Percentiles rank a stretch among this genome's conserved stretches.
phyloP scores from a whole-genome alignment of 768 basidiomycete species.

The Boletus huronensis region DNA sequence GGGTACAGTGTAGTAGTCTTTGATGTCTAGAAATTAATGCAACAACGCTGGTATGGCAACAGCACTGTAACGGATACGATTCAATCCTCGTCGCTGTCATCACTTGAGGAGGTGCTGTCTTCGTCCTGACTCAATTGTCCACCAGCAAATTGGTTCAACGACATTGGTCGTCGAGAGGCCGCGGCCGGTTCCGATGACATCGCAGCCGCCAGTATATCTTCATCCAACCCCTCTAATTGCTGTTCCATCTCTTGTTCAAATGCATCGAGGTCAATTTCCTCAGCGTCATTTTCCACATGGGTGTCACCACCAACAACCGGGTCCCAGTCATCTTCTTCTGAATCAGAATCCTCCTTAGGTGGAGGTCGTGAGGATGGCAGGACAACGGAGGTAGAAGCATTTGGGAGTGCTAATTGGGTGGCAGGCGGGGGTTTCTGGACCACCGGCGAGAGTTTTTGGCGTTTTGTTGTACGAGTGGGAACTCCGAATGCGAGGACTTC shows the following conservation, averaged over 20 bases:
- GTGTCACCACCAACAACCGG: conserved; percentile 33
- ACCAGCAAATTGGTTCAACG: conserved; percentile 47
- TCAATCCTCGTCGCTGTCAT: conserved; percentile 54
- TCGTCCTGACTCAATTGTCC: conserved; percentile 40
- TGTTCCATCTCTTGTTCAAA: conserved; percentile 36
- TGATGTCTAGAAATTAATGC: conserved; percentile 4
- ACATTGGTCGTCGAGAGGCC: conserved; percentile 40
- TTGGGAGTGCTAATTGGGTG: conserved; percentile 40
- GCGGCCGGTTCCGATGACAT: conserved; percentile 36
- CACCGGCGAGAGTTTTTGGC: conserved; percentile 23
- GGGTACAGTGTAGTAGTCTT: conserved; percentile 2
- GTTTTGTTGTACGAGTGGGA: conserved; percentile 40
- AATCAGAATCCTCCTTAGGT: conserved; percentile 35
- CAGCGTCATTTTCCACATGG: conserved; percentile 25
- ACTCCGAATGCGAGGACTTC: conserved; percentile 49
- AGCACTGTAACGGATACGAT: neutral
- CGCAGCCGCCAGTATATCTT: conserved; percentile 49
- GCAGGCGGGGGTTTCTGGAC: conserved; percentile 9
- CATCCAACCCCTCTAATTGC: conserved; percentile 40
- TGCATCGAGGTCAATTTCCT: conserved; percentile 36
- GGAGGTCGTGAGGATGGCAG: conserved; percentile 29
- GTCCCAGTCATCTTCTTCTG: conserved; percentile 56
- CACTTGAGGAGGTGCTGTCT: conserved; percentile 51
- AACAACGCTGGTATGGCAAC: conserved; percentile 5
- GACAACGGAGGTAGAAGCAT: conserved; percentile 28